Base-by-base conservation (phyloP, 2,329 filamentous ascomycete genomes). In the Colletotrichum plurivorum region DNA sequence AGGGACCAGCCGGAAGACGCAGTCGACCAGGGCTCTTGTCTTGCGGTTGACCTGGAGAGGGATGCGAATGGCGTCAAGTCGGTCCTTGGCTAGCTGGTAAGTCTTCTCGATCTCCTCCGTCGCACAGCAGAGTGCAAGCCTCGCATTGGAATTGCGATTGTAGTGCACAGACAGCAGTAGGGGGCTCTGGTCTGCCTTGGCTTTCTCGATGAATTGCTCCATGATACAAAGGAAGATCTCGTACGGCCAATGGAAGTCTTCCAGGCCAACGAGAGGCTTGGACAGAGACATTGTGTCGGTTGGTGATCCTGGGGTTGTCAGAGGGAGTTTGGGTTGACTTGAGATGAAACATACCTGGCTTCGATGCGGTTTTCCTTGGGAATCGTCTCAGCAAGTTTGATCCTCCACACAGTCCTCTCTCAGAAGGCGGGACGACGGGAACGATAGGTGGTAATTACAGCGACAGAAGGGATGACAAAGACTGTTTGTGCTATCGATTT, bases 21-120 rank as follows among this genome's bases (percentile, higher is more conserved):
- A 31, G 6, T 64, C 53, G 12, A 64, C 53, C 61, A 64, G 57
- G n/a, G 3, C 9, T 13, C 61, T 45, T 3, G 25, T 58, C 13
- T 41, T n/a, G 3, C 20, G 22, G 22, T 45, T 52, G 16, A 52
- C 16, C n/a, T 67, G 57, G 1, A 41, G 25, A 45, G 49, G 16
- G 15, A 63, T 6, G 31, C 49, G 22, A 5, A 51, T 27, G 16
- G 15, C 45, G 45, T 31, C 12, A 22, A 9, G 48, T 22, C 9
- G 20, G 4, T 9, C 5, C 10, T 16, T 13, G 8, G 22, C 10
- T 13, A 13, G 9, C 10, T 36, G 25, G 22, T 25, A 25, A 25
- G 22, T 25, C 2, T 25, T 25, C 3, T 4, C 22, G 22, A 25
- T 5, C 22, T 25, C 22, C 22, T 25, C 22, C 22, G 22, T 25